Conservation (phyloP, 192 early-diverging fungal genomes). For the Backusella westeae region DNA sequence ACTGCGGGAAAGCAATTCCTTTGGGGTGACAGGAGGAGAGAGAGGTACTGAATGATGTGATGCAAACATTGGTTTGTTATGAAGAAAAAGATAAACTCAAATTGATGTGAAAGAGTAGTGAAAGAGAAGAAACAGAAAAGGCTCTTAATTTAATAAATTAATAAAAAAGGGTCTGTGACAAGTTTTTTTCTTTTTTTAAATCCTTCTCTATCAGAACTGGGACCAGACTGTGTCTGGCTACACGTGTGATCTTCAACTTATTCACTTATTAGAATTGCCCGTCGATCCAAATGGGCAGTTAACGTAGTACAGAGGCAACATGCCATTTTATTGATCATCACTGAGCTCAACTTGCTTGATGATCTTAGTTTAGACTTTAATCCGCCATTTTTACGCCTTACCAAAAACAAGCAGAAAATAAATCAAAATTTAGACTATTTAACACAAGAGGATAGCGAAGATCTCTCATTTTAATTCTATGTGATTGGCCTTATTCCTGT, state of each 20-base stretch:
- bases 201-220: neutral
- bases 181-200: slow-evolving; percentile 2
- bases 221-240: neutral
- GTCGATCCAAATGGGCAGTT: slow-evolving; percentile 1
- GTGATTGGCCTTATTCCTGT: neutral
- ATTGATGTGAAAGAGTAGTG: neutral
- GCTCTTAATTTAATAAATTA: slow-evolving; percentile 5
- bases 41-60: neutral
- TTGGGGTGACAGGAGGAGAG: slow-evolving; percentile 19
- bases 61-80: neutral
- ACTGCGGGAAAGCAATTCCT: neutral
- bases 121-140: slow-evolving; percentile 1
- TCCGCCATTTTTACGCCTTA: neutral
- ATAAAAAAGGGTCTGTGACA: neutral
- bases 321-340: neutral
- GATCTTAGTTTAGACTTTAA: neutral
- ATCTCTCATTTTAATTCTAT: neutral
- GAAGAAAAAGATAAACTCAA: neutral
- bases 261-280: neutral
- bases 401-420: neutral
- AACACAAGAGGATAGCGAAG: neutral
- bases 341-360: neutral
- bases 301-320: neutral
- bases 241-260: slow-evolving; percentile 2
- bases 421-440: neutral